Conservation (phyloP, 2,329 filamentous ascomycete species). For the Lasiodiplodia hormozganensis region DNA sequence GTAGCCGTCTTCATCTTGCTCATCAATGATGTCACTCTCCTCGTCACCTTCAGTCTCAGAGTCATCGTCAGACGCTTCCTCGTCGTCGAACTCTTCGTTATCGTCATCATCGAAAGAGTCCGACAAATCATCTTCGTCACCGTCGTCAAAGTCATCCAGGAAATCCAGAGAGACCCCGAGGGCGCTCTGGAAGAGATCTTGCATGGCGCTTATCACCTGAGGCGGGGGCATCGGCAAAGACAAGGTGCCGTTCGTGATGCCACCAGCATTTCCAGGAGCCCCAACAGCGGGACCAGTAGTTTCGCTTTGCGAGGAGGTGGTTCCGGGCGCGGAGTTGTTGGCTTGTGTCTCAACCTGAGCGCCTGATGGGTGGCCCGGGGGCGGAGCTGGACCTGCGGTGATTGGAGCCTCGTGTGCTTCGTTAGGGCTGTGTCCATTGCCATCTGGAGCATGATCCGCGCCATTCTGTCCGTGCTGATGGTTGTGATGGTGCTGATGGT, state of each 20-base stretch:
- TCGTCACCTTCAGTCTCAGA: slow-evolving; percentile 1
- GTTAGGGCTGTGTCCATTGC: not conserved
- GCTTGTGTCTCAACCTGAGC: not conserved
- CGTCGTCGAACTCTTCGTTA: slow-evolving; percentile 10
- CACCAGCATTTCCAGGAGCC: not conserved
- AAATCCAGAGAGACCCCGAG: slow-evolving; percentile 22
- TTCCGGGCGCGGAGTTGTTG: not conserved
- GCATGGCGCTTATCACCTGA: slow-evolving; percentile 16
- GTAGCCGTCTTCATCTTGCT: slow-evolving; percentile 10
- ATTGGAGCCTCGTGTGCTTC: not conserved
- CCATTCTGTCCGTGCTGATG: not conserved
- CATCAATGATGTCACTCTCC: not conserved
- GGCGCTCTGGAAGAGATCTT: slow-evolving; percentile 21
- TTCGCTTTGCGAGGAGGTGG: not conserved
- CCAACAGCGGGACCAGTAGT: not conserved
- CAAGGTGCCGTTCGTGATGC: not conserved
- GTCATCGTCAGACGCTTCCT: not conserved
- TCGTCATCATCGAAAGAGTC: slow-evolving; percentile 1
- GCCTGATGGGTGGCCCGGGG: not conserved
- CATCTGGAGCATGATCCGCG: not conserved
- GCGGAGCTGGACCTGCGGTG: not conserved
- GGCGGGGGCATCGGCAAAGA: slow-evolving; percentile 11
- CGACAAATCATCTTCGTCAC: not conserved
- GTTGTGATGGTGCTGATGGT: not conserved
- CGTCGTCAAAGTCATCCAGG: not conserved